Base-by-base conservation (phyloP, 2,329 filamentous ascomycete species). In the Nannizziopsis arthrosporioides region DNA sequence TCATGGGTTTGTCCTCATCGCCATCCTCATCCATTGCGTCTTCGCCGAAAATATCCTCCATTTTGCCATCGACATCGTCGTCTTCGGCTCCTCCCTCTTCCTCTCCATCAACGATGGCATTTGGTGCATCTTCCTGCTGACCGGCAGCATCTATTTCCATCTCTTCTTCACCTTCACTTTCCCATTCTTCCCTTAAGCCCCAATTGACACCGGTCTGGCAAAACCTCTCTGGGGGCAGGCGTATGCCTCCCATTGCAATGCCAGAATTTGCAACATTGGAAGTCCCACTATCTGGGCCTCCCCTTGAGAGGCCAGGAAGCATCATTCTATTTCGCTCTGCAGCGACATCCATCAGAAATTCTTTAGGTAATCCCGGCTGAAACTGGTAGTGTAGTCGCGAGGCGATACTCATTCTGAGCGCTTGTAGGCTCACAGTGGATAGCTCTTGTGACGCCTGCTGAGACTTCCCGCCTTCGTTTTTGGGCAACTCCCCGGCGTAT, bases 221-320 rank as follows among this genome's bases (percentile, higher is more conserved):
- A 56, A 80, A 81, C 60, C 77, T 66, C 69, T 82, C 79, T 11
- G 75, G 74, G 52, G 79, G 79, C 57, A 82, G 59, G 49, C 77
- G 66, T 50, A 81, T 67, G 2, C 78, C 78, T 57, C 71, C 69
- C 55, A 72, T 65, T 44, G 66, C 54, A 6, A 68, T 57, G 51
- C 67, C 64, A 19, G 56, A 52, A 35, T 52, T 49, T 9, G 57
- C 47, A 17, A 59, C 51, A 19, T 52, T 50, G 5, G 54, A 55
- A 14, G 56, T 56, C 45, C 54, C 42, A 39, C 32, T 27, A 27
- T 27, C 38, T n/a, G 42, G 49, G 51, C 63, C 61, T 46, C 60
- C 78, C 40, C 74, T 66, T 53, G 76, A 72, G n/a, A 77, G 72
- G 55, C 71, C 66, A 36, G 75, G 75, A 55, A 78, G 60, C 27